A percentile compares a stretch with the other conserved stretches of the same genome.
phyloP scores from a whole-genome alignment of 441 rosid genomes.

The Manihot esculenta region DNA sequence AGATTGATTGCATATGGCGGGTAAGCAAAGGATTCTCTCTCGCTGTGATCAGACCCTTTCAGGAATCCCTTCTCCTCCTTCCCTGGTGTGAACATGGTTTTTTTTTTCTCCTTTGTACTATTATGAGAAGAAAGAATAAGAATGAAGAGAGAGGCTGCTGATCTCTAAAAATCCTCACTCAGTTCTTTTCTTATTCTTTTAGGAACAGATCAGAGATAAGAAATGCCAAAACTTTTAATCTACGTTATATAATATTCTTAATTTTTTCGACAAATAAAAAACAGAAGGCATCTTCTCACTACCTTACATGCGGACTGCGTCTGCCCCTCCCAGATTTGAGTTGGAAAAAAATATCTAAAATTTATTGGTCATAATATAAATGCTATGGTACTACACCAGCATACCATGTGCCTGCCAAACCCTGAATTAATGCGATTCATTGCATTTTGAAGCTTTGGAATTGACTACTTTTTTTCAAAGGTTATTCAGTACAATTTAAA shows the following conservation, averaged over 20 bases:
- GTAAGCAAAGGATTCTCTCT: neutral
- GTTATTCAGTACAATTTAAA: too few species aligned
- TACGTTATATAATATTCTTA: neutral
- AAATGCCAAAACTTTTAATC: neutral
- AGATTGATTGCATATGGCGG: neutral
- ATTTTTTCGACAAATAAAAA: neutral
- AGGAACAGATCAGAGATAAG: neutral
- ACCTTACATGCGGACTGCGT: too few species aligned
- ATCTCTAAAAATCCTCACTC: neutral
- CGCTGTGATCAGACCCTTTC: neutral
- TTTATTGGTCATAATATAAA: neutral
- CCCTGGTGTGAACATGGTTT: neutral
- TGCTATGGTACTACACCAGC: neutral
- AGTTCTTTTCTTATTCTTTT: neutral
- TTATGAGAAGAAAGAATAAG: conserved; percentile 1
- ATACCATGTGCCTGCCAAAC: neutral
- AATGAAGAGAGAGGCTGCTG: neutral
- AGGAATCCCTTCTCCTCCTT: neutral
- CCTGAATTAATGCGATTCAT: neutral
- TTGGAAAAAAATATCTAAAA: too few species aligned
- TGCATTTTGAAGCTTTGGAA: neutral
- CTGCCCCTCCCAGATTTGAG: too few species aligned
- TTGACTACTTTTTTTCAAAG: neutral
- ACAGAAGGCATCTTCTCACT: neutral
- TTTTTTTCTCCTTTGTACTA: neutral